Base-by-base conservation (phyloP, 2,329 filamentous ascomycete genomes). In the Clarireedia hainanense region DNA sequence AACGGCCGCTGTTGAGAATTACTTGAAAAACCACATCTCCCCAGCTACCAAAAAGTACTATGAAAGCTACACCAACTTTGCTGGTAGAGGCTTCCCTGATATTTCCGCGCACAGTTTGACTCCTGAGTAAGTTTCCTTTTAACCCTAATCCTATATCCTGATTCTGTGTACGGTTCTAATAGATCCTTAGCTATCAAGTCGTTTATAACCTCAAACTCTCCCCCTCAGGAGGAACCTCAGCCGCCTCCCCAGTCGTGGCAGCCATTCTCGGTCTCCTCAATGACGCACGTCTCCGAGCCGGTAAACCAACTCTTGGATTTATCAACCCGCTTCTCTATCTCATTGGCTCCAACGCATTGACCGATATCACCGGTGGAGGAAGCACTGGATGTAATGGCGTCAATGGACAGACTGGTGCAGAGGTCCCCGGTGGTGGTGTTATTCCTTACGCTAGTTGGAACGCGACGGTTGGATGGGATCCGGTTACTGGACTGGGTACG, bases 261-360 rank as follows among this genome's bases (percentile, higher is more conserved):
- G 79, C 75, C 12, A 74, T 86, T 55, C 72, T 86, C 39, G 72
- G 77, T 2, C 73, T 86, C 4, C 71, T 86, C 49, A 87, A 86
- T 61, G 82, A 85, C 58, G 80, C 80, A 0, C 71, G 81, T 30
- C 66, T 85, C 23, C 70, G 74, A 0, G 71, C 71, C 10, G 78
- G 79, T 3, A 75, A 78, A 26, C 63, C 64, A 5, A 61, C 66
- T 1, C 62, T 74, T 2, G 72, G 73, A 5, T 74, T 73, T 63
- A 55, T 74, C 50, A 75, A 74, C 60, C 72, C 73, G 3, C 68
- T 68, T 63, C 54, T 74, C 15, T 74, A 74, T 51, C 53, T 60
- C 5, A 58, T 61, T 23, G 66, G 65, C 17, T 64, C 60, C 47
- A 65, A 63, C 20, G 70, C 65, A 2, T 61, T 74, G 20, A 72